A percentile compares a stretch with the other conserved stretches of the same genome.
Evolutionary conservation across 305 asterid species (phyloP).

Genomic region (Rubia balearica): DNA sequence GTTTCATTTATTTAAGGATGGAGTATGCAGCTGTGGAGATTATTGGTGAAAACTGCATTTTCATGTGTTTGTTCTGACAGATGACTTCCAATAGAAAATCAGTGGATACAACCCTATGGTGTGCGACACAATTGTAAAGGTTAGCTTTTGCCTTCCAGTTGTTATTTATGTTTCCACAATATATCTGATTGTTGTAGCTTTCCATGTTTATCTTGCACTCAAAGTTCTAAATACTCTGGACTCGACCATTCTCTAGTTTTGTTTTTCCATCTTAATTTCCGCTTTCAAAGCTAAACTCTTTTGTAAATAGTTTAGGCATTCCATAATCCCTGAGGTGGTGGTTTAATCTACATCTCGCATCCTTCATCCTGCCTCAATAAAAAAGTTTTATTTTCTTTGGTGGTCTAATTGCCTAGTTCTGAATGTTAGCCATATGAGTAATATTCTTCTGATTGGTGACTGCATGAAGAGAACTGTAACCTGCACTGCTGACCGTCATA

Average conservation of each 20-base stretch:
- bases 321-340: background rate
- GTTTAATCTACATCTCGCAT: background rate
- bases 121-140: background rate
- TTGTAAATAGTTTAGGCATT: background rate
- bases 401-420: background rate
- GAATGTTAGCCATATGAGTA: background rate
- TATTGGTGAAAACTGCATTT: constrained; percentile 33
- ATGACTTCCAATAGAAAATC: background rate
- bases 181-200: background rate
- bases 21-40: constrained; percentile 56
- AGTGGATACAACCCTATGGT: background rate
- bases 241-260: background rate
- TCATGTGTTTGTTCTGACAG: background rate
- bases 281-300: background rate
- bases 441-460: background rate
- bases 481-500: background rate
- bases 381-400: background rate
- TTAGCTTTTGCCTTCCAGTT: background rate
- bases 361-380: background rate
- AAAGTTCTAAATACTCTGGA: background rate
- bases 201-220: background rate
- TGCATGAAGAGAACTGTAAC: background rate
- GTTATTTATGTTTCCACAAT: background rate
- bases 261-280: background rate
- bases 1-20: constrained; percentile 61